Evolutionary conservation across 495 filamentous ascomycete species (phyloP), one percentile per base, ranked within the genome.

Genomic region (Penicillium bialowiezense): DNA sequence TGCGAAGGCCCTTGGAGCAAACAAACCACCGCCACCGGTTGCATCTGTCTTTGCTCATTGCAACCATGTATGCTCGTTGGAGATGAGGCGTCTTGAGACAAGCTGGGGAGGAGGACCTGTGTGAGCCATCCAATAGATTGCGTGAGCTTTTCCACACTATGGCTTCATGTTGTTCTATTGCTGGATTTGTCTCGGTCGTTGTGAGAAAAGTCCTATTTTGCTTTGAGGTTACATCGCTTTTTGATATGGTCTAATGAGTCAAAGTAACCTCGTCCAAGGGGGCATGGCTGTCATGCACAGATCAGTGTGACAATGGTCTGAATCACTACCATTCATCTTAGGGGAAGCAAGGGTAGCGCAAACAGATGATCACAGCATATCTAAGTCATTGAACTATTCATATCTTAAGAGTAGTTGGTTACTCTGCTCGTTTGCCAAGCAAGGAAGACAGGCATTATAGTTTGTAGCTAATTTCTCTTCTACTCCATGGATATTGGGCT

Each of bases 181-280:
- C 26, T 48, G 29, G 34, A 51, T 44, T 40, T 58, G 54, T 55
- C 51, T 61, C 51, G 23, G 48, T 15, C 41, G 38, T 35, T 36
- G 18, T 15, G 23, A 41, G 18, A 32, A 9, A 19, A n/a, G 23
- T 33, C 13, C 19, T 8, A 18, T 32, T 26, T 19, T 48, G 54
- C 43, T 57, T 17, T 36, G 54, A 48, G 32, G 58, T 61, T 61
- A 61, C 58, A 58, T 58, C 38, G 41, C 23, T 3, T n/a, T 6
- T 28, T 33, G 38, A 26, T 19, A 46, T 34, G 32, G 18, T 46
- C 9, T 0, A 13, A 43, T 14, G 31, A 10, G 8, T 21, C 6
- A 37, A 10, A 20, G 38, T 37, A 29, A 44, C 48, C 31, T 37
- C 20, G 10, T n/a, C 19, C 23, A 44, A 18, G 33, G 32, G 13